Evolutionary conservation across 306 rosid species (phyloP).

Genomic region (Alnus rubra): DNA sequence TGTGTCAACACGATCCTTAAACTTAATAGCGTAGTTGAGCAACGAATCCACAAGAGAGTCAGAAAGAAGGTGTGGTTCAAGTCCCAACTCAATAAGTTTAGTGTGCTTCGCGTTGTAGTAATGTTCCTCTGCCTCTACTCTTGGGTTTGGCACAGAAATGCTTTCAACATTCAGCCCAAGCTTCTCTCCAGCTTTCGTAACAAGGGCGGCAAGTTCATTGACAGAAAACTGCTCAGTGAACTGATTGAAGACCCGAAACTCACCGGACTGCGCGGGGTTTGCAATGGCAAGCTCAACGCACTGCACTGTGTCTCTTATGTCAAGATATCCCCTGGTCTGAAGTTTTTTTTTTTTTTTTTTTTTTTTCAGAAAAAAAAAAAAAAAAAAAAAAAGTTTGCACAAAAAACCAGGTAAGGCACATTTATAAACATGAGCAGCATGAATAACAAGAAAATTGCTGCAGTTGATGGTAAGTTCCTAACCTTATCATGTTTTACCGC

Average conservation of each 20-base stretch:
- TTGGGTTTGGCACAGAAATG: slow-evolving; percentile 84
- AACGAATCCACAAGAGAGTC: slow-evolving; percentile 93
- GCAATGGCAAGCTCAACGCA: slow-evolving; percentile 95
- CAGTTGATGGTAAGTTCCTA: background rate
- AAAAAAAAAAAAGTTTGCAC: slow-evolving; percentile 1
- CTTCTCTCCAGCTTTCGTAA: slow-evolving; percentile 80
- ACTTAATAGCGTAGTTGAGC: slow-evolving; percentile 74
- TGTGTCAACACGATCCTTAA: slow-evolving; percentile 77
- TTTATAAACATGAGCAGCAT: background rate
- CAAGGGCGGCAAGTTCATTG: slow-evolving; percentile 76
- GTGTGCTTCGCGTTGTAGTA: slow-evolving; percentile 97
- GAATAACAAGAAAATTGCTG: background rate
- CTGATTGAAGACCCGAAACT: slow-evolving; percentile 91
- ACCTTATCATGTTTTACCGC: background rate
- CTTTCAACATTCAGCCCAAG: slow-evolving; percentile 76
- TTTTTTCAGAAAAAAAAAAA: too few species aligned
- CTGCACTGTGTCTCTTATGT: slow-evolving; percentile 95
- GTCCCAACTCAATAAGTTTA: slow-evolving; percentile 84
- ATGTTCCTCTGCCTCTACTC: slow-evolving; percentile 97
- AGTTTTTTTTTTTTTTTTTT: background rate
- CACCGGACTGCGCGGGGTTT: slow-evolving; percentile 82
- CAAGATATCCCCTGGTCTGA: slow-evolving; percentile 95
- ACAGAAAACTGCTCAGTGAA: slow-evolving; percentile 93
- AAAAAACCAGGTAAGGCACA: background rate
- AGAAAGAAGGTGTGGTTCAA: slow-evolving; percentile 83